Evolutionary conservation across 2,329 filamentous ascomycete genomes (phyloP), one percentile per base, ranked within the genome.

Genomic region (Diaporthe sp.): DNA sequence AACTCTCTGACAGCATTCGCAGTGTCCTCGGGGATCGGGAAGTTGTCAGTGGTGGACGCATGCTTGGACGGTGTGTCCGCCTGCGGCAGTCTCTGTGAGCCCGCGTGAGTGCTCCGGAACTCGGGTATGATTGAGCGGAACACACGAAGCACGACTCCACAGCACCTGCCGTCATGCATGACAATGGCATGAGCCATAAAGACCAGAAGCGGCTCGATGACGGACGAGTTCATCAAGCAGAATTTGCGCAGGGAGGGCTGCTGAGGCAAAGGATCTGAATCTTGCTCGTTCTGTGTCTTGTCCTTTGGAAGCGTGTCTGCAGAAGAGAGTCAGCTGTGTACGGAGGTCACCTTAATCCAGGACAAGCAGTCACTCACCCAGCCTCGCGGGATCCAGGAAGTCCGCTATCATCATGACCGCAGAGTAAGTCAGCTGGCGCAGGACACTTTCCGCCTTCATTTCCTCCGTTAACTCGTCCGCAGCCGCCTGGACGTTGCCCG

Each of bases 401-500:
- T 95, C 94, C 10, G 95, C 95, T 77, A 98, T 94, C 89, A 98
- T 95, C 79, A 97, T 93, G 42, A 98, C 95, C 1, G 96, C 95
- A 4, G 95, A 95, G 84, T 97, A 97, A 0, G 96, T 98, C 68
- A 98, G 89, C 82, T 98, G 95, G 28, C 97, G 92, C 61, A 99
- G 87, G 42, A 99, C 97, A 81, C 96, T 98, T 83, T 99, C 97
- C 9, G 95, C 93, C 84, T 98, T 98, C 97, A 99, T 99, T 85
- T 99, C 97, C 79, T 98, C 95, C 1, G 94, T 94, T 72, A 99
- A 86, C 76, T 94, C 94, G 73, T 96, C 95, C 28, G 93, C 92
- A 4, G 92, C 92, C 1, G 92, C 90, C 57, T 90, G 89, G 17
- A 92, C 86, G 28, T 86, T 87, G 79, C 94, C 90, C 77, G 91